Conservation (phyloP, 768 basidiomycete species). For the Leccinum longicurvipes region DNA sequence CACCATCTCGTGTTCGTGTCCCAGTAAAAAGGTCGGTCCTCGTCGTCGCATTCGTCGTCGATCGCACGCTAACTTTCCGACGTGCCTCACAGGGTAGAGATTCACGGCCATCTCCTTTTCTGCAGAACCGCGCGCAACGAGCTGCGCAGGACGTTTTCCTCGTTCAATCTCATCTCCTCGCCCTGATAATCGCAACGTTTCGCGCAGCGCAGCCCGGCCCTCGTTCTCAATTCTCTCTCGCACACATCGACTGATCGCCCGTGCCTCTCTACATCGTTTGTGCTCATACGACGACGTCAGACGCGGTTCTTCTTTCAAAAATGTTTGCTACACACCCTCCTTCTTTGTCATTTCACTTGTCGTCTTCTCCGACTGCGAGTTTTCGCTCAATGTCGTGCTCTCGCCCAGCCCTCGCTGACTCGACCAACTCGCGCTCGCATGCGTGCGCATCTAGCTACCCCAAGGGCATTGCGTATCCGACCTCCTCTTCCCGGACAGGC, state of each 20-base stretch:
- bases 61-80: constrained; percentile 1
- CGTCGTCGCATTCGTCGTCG: not conserved
- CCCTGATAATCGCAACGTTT: constrained; percentile 25
- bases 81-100: not conserved
- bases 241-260: constrained; percentile 10
- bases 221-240: constrained; percentile 2
- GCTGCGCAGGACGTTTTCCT: constrained; percentile 29
- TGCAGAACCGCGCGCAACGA: constrained; percentile 17
- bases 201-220: constrained; percentile 1
- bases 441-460: not conserved
- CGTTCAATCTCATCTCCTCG: constrained; percentile 20
- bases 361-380: not conserved
- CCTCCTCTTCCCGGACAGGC: constrained; percentile 16
- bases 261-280: constrained; percentile 3
- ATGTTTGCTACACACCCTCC: constrained; percentile 19
- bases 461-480: constrained; percentile 16
- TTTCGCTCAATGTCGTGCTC: not conserved
- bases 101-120: not conserved
- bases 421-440: constrained; percentile 22
- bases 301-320: constrained; percentile 1
- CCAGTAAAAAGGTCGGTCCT: constrained; percentile 23
- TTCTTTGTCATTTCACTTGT: not conserved
- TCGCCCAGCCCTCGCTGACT: constrained; percentile 23
- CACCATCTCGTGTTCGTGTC: constrained; percentile 21
- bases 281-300: constrained; percentile 2